These are phyloP conservation scores for Leptomonas pyrrhocoris DNA, from an alignment of 208 protist genomes.

Conservation along the genomic window DNA sequence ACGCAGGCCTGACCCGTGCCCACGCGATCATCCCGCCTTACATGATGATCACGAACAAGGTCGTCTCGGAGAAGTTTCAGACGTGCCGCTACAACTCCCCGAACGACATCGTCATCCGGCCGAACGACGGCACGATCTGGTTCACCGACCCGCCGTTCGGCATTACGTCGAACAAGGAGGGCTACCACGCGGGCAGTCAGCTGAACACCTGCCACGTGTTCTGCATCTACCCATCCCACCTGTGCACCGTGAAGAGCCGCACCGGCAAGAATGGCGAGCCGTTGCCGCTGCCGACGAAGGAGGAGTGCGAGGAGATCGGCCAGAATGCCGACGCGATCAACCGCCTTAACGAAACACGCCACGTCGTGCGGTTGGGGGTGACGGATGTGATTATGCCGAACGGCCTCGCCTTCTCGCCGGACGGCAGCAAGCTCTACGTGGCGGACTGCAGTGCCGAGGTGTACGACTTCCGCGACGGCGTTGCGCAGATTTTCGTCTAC, in stretches of 20 bases:
- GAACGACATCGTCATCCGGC: slow-evolving; percentile 37
- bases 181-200: slow-evolving; percentile 29
- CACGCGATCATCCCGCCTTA: slow-evolving; percentile 24
- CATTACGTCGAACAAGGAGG: slow-evolving; percentile 32
- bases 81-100: slow-evolving; percentile 35
- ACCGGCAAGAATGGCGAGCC: slow-evolving; percentile 21
- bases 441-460: slow-evolving; percentile 30
- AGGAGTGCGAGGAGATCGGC: slow-evolving; percentile 17
- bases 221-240: slow-evolving; percentile 24
- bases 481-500: slow-evolving; percentile 27
- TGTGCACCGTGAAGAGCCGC: slow-evolving; percentile 24
- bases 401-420: slow-evolving; percentile 37
- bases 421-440: slow-evolving; percentile 34
- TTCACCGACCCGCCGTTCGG: slow-evolving; percentile 39
- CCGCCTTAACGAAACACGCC: slow-evolving; percentile 20
- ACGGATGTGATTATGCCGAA: slow-evolving; percentile 24
- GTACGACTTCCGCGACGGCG: slow-evolving; percentile 17
- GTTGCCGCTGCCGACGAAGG: slow-evolving; percentile 23
- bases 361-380: slow-evolving; percentile 20
- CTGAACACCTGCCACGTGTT: slow-evolving; percentile 33
- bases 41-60: slow-evolving; percentile 36
- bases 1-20: slow-evolving; percentile 15
- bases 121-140: slow-evolving; percentile 36
- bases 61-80: slow-evolving; percentile 31
- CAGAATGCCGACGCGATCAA: slow-evolving; percentile 19